Evolutionary conservation across 139 green algal genomes (phyloP).

Genomic region (Coelastrella sp.): DNA sequence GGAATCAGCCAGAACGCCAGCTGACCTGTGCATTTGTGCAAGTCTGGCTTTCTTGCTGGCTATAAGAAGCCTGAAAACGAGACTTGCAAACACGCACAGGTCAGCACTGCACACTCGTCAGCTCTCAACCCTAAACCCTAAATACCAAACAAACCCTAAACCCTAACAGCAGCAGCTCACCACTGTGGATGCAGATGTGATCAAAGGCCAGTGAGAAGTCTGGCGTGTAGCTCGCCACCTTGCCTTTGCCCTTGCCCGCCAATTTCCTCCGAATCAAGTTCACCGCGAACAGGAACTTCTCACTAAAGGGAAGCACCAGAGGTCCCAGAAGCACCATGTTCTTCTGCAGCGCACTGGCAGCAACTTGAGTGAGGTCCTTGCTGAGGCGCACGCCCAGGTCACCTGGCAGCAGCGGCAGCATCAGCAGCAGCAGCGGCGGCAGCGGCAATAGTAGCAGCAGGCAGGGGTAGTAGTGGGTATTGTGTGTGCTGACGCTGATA

Average conservation of each 20-base stretch:
- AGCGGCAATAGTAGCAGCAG: background rate
- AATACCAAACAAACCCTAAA: background rate
- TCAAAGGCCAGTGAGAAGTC: constrained; percentile 97
- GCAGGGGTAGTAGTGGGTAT: background rate
- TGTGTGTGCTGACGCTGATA: too few species aligned
- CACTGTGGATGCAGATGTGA: constrained; percentile 98
- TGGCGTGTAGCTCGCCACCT: constrained; percentile 87
- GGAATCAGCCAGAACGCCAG: too few species aligned
- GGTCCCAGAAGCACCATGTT: constrained; percentile 97
- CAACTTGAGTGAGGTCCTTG: constrained; percentile 94
- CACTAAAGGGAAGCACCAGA: constrained; percentile 51
- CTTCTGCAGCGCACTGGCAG: constrained; percentile 77
- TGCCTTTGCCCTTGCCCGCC: background rate
- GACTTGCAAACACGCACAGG: background rate
- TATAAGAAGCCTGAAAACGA: background rate
- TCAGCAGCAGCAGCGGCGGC: background rate
- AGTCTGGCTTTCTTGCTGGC: too few species aligned
- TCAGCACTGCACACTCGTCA: background rate
- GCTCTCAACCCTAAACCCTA: too few species aligned
- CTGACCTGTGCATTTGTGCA: too few species aligned
- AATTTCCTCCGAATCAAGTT: constrained; percentile 88
- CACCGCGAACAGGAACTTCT: constrained; percentile 86
- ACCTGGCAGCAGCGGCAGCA: background rate
- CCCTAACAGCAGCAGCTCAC: background rate
- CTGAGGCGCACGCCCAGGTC: constrained; percentile 83